These are phyloP conservation scores for Stephania yunnanensis DNA, from an alignment of 164 flowering plant species.

Conservation along the genomic window DNA sequence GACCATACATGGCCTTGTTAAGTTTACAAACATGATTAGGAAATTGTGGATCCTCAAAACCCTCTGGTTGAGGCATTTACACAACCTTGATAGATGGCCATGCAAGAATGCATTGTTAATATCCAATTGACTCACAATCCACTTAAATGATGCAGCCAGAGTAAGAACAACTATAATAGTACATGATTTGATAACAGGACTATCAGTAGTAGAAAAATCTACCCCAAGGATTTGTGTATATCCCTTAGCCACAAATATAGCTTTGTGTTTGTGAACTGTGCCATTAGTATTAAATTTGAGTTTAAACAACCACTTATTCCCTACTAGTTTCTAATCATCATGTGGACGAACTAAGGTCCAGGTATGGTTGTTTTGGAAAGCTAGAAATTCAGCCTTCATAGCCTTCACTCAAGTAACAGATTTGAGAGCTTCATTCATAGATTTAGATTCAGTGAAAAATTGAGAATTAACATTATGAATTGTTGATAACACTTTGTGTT, in stretches of 20 bases:
- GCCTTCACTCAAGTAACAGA: neutral
- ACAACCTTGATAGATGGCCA: neutral
- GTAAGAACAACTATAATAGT: neutral
- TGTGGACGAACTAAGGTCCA: no score
- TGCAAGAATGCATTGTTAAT: neutral
- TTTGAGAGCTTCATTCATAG: neutral
- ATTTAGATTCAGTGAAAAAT: neutral
- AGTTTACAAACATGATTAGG: neutral
- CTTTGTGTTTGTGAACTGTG: no score
- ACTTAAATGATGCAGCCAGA: neutral
- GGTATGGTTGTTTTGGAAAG: neutral
- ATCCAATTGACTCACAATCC: no score
- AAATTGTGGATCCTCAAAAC: neutral
- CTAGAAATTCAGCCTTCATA: neutral
- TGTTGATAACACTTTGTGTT: no score
- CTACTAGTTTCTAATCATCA: no score
- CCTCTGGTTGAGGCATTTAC: neutral
- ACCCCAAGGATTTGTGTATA: no score
- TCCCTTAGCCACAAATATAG: no score
- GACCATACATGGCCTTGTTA: neutral
- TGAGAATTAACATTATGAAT: no score
- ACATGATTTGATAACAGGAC: no score
- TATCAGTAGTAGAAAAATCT: no score
- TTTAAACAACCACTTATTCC: no score
- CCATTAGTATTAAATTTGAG: no score